These are phyloP conservation scores for Phialophora tarda DNA, from an alignment of 2,329 filamentous ascomycete species.

Conservation along the genomic window DNA sequence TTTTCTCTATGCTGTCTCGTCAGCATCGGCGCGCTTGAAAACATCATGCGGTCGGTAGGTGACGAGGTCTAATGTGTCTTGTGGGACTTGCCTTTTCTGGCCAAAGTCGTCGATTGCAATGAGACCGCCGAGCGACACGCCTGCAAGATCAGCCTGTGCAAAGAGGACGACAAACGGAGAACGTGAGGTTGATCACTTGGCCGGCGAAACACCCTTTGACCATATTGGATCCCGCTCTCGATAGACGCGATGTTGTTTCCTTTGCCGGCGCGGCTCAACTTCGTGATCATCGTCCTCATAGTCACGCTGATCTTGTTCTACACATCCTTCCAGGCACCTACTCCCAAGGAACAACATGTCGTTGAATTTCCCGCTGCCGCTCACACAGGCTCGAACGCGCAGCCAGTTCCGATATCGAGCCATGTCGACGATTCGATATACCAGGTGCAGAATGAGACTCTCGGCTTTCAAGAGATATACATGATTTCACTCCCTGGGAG, in stretches of 20 bases:
- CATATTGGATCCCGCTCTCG: background rate
- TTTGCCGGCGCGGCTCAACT: constrained; percentile 11
- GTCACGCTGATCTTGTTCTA: constrained; percentile 23
- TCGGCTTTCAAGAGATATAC: constrained; percentile 50
- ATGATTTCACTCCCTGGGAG: constrained; percentile 56
- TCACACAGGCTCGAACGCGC: background rate
- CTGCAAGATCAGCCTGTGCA: background rate
- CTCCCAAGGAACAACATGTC: constrained; percentile 11
- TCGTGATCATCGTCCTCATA: constrained; percentile 19
- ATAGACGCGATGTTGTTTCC: constrained; percentile 11
- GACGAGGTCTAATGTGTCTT: background rate
- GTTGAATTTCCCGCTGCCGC: background rate
- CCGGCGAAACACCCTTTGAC: background rate
- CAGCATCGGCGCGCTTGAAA: background rate
- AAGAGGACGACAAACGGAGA: background rate
- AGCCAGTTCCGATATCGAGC: constrained; percentile 6
- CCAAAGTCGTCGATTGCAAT: background rate
- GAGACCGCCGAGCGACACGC: background rate
- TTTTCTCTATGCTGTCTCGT: background rate
- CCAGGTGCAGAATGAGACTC: constrained; percentile 31
- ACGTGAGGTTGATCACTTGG: background rate
- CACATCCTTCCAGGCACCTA: constrained; percentile 16
- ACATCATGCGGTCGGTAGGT: background rate
- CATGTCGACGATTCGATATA: constrained; percentile 1
- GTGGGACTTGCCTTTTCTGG: background rate